A percentile compares a stretch with the other conserved stretches of the same genome.
phyloP scores from a whole-genome alignment of 1,284 basidiomycete species.

The Pisolithus thermaeus region DNA sequence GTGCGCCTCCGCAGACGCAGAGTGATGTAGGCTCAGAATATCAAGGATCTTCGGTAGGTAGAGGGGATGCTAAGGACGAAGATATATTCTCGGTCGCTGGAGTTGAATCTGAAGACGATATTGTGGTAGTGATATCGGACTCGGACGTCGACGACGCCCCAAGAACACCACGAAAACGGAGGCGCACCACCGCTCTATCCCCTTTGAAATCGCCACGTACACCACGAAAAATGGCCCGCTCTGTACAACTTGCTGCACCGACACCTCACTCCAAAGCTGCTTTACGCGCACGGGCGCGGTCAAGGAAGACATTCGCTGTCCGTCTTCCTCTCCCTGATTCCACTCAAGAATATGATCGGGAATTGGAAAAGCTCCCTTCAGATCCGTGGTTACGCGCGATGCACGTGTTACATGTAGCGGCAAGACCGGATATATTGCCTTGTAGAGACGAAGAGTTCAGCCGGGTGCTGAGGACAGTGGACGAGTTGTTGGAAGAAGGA shows the following conservation, averaged over 20 bases:
- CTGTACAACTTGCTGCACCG: conserved; percentile 40
- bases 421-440: conserved; percentile 85
- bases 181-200: conserved; percentile 20
- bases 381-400: conserved; percentile 84
- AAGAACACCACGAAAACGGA: conserved; percentile 37
- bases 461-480: conserved; percentile 72
- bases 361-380: conserved; percentile 45
- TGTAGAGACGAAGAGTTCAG: conserved; percentile 88
- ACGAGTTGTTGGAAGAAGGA: conserved; percentile 86
- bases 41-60: conserved; percentile 6
- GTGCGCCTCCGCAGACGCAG: conserved; percentile 12
- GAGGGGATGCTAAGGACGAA: conserved; percentile 6
- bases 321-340: conserved; percentile 33
- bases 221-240: conserved; percentile 26
- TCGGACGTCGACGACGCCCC: conserved; percentile 12
- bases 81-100: conserved; percentile 10
- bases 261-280: conserved; percentile 67
- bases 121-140: neutral
- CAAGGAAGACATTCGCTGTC: conserved; percentile 29
- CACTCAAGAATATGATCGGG: conserved; percentile 30
- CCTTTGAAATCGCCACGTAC: conserved; percentile 20
- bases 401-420: conserved; percentile 89
- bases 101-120: conserved; percentile 8
- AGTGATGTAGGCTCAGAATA: conserved; percentile 19
- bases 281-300: conserved; percentile 36